Evolutionary conservation across 305 asterid genomes (phyloP).

Genomic region (Solanum hybrid): DNA sequence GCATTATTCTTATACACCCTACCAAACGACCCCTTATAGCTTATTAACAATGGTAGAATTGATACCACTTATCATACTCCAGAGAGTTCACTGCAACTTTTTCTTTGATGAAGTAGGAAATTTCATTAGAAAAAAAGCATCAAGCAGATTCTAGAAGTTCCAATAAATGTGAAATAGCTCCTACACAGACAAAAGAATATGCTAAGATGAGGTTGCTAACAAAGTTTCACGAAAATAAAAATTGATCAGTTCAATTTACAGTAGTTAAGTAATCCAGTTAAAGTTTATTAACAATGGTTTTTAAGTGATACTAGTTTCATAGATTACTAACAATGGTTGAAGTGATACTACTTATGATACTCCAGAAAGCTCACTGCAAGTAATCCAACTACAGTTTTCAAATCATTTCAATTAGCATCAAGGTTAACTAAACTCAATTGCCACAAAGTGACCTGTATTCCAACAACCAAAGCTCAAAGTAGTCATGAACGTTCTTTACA

Average conservation of each 20-base stretch:
- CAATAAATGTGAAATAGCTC: background rate
- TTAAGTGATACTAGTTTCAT: background rate
- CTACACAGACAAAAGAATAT: background rate
- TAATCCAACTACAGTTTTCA: background rate
- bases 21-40: background rate
- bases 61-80: background rate
- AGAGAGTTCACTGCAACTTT: background rate
- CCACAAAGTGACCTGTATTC: background rate
- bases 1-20: background rate
- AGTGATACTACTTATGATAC: background rate
- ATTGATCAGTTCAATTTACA: background rate
- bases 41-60: background rate
- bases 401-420: background rate
- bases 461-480: slow-evolving; percentile 4
- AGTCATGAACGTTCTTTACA: background rate
- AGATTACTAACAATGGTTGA: background rate
- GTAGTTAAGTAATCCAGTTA: background rate
- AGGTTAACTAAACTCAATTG: background rate
- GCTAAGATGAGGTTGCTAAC: background rate
- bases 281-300: background rate
- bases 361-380: background rate
- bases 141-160: background rate
- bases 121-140: background rate
- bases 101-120: background rate
- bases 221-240: background rate